Conservation (phyloP, 2,329 filamentous ascomycete genomes). For the Cercospora brassicicola region DNA sequence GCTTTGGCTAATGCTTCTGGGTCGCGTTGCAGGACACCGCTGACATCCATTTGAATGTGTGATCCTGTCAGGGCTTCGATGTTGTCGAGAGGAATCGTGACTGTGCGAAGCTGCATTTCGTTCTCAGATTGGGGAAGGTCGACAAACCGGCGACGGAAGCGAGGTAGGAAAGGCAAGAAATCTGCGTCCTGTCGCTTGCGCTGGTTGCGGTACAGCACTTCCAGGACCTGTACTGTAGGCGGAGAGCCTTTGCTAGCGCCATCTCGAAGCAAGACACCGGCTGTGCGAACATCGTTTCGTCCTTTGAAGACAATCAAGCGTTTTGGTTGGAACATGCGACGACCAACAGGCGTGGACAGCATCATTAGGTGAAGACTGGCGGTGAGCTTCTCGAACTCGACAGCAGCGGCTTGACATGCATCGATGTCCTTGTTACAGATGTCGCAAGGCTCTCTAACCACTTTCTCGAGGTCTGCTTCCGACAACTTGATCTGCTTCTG, state of each 20-base stretch:
- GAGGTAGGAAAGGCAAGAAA: conserved; percentile 76
- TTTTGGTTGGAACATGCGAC: conserved; percentile 72
- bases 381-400: conserved; percentile 78
- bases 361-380: conserved; percentile 75
- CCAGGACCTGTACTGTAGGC: conserved; percentile 74
- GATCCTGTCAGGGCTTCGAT: conserved; percentile 82
- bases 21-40: conserved; percentile 42
- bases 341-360: conserved; percentile 76
- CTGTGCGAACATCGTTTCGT: conserved; percentile 75
- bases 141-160: conserved; percentile 67
- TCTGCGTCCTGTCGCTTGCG: conserved; percentile 77
- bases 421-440: conserved; percentile 81
- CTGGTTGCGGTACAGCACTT: conserved; percentile 65
- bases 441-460: conserved; percentile 80
- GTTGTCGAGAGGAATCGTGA: conserved; percentile 71
- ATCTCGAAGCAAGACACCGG: conserved; percentile 76
- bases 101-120: conserved; percentile 67
- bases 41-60: conserved; percentile 45
- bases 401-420: conserved; percentile 74
- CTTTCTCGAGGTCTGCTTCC: conserved; percentile 84
- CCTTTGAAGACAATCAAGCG: conserved; percentile 78
- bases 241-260: conserved; percentile 66
- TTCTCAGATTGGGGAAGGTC: conserved; percentile 65
- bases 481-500: conserved; percentile 91
- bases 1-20: conserved; percentile 58